Evolutionary conservation across 2,329 filamentous ascomycete species (phyloP), one percentile per base, ranked within the genome.

Genomic region (Aspergillus vadensis): DNA sequence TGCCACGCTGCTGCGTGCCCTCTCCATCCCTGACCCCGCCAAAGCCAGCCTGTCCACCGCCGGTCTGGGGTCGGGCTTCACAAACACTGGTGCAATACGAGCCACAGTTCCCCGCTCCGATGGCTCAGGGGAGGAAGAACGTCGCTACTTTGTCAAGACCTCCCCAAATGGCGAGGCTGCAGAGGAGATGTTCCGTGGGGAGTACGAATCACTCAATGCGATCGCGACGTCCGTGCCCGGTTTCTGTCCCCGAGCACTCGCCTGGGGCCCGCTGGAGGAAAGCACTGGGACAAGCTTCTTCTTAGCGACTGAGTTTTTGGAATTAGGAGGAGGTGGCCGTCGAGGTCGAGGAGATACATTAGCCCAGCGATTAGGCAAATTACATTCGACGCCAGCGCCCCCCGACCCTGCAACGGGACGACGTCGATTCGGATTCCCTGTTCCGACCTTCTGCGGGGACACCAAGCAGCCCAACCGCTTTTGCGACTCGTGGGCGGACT

Each of bases 361-460:
- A 1, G 91, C 92, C 0, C 77, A 84, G 63, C 93, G 96, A 74
- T 81, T 97, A 7, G 92, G 90, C 1, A 86, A 84, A 70, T 79
- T 97, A 49, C 94, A 97, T 75, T 88, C 85, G 2, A 91, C 88
- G 0, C 86, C 89, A 0, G 91, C 90, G 0, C 90, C 91, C 1
- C 25, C 59, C 15, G 68, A 72, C 43, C 63, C 68, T 1, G 53
- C 65, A 51, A 71, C 67, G 32, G 70, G 68, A 9, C 65, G 64
- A 17, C 88, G 1, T 74, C 83, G 10, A 86, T 97, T 94, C 67
- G 94, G 94, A 2, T 97, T 97, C 71, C 90, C 91, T 0, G 88
- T 89, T 0, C 80, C 89, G 0, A 97, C 93, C 0, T 97, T 91
- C 76, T 97, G 94, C 75, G 93, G 93, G 2, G 86, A 91, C 49